Conservation (phyloP, 495 filamentous ascomycete species). For the Chaetomidium leptoderma region DNA sequence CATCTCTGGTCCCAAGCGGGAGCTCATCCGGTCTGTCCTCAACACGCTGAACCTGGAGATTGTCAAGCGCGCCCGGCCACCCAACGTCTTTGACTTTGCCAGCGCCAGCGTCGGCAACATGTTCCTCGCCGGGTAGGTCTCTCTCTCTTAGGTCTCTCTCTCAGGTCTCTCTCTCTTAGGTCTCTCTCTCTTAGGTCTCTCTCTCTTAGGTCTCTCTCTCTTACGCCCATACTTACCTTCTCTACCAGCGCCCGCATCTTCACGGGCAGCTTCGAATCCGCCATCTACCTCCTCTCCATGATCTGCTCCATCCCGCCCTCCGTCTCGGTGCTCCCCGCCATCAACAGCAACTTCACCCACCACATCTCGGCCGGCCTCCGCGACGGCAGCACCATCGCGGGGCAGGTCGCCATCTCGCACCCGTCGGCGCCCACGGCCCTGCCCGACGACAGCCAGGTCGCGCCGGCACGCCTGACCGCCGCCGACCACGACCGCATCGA, state of each 20-base stretch:
- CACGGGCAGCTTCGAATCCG: conserved; percentile 74
- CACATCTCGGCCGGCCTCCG: conserved; percentile 82
- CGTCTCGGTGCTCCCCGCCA: conserved; percentile 77
- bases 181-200: too few relatives aligned
- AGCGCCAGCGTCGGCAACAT: conserved; percentile 89
- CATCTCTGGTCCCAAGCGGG: conserved; percentile 79
- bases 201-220: not conserved
- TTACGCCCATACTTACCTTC: not conserved
- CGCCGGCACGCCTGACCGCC: conserved; percentile 23
- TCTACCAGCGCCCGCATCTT: conserved; percentile 64
- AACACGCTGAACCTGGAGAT: conserved; percentile 87
- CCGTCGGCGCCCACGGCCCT: conserved; percentile 57
- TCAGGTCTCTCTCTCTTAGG: too few relatives aligned
- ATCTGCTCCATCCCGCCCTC: conserved; percentile 74
- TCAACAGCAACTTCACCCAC: conserved; percentile 89
- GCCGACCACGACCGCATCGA: conserved; percentile 49
- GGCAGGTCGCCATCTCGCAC: conserved; percentile 90
- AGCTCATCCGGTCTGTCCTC: conserved; percentile 86
- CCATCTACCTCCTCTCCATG: conserved; percentile 74
- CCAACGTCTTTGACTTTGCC: conserved; percentile 79
- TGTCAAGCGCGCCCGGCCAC: conserved; percentile 74
- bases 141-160: too few relatives aligned
- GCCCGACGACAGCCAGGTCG: conserved; percentile 36
- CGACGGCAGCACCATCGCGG: conserved; percentile 75
- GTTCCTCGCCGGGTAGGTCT: conserved; percentile 66